Conservation (phyloP, 139 green algal species). For the Auxenochlorella protothecoides region DNA sequence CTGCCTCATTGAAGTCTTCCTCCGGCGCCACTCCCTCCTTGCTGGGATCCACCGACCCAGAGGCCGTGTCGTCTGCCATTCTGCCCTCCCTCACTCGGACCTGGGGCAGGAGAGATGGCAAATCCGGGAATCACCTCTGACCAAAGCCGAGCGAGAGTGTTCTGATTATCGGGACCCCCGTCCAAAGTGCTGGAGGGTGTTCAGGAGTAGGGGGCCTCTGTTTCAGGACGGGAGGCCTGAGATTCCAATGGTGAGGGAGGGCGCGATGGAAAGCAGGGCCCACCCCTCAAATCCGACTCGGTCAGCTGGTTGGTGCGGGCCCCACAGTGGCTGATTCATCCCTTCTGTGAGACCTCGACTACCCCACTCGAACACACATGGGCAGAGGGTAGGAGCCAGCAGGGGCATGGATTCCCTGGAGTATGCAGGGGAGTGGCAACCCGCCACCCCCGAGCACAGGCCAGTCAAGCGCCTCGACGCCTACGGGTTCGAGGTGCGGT, state of each 20-base stretch:
- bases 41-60: background rate
- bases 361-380: too few species aligned
- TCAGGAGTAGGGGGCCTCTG: too few species aligned
- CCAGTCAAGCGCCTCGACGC: slow-evolving; percentile 4
- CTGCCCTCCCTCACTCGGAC: background rate
- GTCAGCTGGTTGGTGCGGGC: background rate
- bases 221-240: too few species aligned
- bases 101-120: background rate
- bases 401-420: background rate
- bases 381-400: too few species aligned
- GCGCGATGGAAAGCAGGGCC: too few species aligned
- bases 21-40: slow-evolving; percentile 15
- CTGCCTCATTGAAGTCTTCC: slow-evolving; percentile 28
- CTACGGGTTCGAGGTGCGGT: slow-evolving; percentile 21
- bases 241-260: too few species aligned
- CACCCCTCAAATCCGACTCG: too few species aligned
- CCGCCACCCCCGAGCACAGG: background rate
- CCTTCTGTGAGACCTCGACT: background rate
- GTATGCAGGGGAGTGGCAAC: too few species aligned
- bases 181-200: too few species aligned
- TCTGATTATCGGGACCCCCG: too few species aligned
- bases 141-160: too few species aligned
- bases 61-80: slow-evolving; percentile 3
- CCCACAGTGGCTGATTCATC: background rate
- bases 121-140: background rate